phyloP scores from a whole-genome alignment of 2,329 filamentous ascomycete genomes.

The Paradendryphiella salina region DNA sequence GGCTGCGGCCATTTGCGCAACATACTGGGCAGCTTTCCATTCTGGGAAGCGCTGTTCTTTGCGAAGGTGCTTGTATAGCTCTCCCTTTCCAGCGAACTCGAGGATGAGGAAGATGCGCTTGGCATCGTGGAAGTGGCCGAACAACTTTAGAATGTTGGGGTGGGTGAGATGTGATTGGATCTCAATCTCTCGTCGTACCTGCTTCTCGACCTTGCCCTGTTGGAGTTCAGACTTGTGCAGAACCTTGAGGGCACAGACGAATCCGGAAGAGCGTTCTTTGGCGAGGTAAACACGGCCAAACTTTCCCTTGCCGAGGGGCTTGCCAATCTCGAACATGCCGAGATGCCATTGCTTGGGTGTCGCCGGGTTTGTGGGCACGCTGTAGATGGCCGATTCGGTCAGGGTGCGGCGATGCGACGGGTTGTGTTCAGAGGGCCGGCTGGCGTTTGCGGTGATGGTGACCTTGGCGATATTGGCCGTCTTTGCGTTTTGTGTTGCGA shows the following conservation, averaged over 20 bases:
- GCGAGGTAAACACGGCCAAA: constrained; percentile 86
- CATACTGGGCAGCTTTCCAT: constrained; percentile 83
- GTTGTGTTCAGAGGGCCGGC: constrained; percentile 45
- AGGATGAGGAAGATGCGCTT: constrained; percentile 87
- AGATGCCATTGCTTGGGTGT: constrained; percentile 70
- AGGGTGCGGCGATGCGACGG: constrained; percentile 47
- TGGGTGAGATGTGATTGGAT: constrained; percentile 87
- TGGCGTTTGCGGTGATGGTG: constrained; percentile 63
- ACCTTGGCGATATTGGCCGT: constrained; percentile 60
- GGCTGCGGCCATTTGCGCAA: constrained; percentile 88
- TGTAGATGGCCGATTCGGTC: constrained; percentile 55
- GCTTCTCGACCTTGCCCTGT: constrained; percentile 80
- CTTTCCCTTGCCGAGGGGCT: constrained; percentile 83
- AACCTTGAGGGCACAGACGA: constrained; percentile 85
- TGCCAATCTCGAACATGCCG: constrained; percentile 92
- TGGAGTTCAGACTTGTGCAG: constrained; percentile 82
- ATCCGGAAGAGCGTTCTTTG: constrained; percentile 75
- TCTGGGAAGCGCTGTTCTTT: constrained; percentile 80
- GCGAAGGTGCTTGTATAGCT: constrained; percentile 84
- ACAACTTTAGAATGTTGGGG: constrained; percentile 81
- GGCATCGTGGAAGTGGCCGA: constrained; percentile 86
- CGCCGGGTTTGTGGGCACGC: constrained; percentile 33
- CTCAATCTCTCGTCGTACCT: constrained; percentile 84
- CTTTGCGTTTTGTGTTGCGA: constrained; percentile 75
- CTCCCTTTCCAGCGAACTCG: constrained; percentile 82